phyloP scores from a whole-genome alignment of 1,284 basidiomycete species.

The Cutaneotrichosporon cutaneum region DNA sequence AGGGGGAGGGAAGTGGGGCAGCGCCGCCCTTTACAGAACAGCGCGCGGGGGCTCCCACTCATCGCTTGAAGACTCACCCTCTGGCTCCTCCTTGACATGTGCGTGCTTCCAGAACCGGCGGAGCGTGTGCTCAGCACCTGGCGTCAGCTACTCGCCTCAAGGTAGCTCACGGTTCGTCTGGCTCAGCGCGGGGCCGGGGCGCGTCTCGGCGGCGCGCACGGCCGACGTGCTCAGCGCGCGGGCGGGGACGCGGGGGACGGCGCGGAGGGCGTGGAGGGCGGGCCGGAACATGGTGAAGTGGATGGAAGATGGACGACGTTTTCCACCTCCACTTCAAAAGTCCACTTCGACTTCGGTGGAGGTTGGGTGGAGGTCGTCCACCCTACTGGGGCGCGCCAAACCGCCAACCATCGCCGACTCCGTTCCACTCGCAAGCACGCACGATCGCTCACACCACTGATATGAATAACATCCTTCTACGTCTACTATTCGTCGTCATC shows the following conservation, averaged over 20 bases:
- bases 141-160: background rate
- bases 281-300: constrained; percentile 2
- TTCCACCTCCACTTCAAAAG: constrained; percentile 8
- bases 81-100: constrained; percentile 61
- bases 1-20: no score
- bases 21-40: no score
- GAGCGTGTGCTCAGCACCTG: constrained; percentile 79
- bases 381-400: background rate
- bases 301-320: background rate
- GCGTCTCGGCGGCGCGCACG: constrained; percentile 13
- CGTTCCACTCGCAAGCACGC: background rate
- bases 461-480: background rate
- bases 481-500: constrained; percentile 30
- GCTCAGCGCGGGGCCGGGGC: constrained; percentile 35
- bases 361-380: background rate
- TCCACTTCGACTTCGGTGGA: background rate
- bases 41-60: no score
- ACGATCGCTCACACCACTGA: background rate
- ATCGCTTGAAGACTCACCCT: constrained; percentile 53
- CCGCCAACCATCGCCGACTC: no score
- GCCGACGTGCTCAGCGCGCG: background rate
- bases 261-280: constrained; percentile 4
- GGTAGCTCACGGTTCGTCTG: constrained; percentile 44
- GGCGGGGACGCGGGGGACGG: background rate
- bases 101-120: constrained; percentile 91